These are phyloP conservation scores for Kwoniella pini DNA, from an alignment of 768 basidiomycete genomes.

Conservation along the genomic window DNA sequence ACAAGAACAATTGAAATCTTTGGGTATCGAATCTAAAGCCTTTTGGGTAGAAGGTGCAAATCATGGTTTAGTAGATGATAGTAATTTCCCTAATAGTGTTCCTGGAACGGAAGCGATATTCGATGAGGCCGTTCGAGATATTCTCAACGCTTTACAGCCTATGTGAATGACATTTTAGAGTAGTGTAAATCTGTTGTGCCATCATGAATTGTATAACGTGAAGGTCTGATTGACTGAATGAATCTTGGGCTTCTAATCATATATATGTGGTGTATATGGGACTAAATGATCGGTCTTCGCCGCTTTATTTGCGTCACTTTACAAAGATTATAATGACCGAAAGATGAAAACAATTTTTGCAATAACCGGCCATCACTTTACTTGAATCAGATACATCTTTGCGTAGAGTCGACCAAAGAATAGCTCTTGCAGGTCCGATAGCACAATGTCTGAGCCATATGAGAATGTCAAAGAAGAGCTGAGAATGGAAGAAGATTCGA, in stretches of 20 bases:
- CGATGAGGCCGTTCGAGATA: background rate
- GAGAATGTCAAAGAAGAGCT: background rate
- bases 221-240: too few relatives aligned
- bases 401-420: too few relatives aligned
- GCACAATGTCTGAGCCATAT: background rate
- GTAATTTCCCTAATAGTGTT: background rate
- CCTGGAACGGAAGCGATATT: background rate
- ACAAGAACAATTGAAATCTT: background rate
- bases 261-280: too few relatives aligned
- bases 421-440: too few relatives aligned
- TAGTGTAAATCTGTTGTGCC: too few relatives aligned
- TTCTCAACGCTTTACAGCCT: too few relatives aligned
- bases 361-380: background rate
- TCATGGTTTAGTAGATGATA: slow-evolving; percentile 11
- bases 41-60: slow-evolving; percentile 15
- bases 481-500: background rate
- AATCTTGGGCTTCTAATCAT: too few relatives aligned
- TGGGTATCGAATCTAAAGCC: background rate
- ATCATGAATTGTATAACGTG: too few relatives aligned
- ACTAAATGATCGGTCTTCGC: background rate
- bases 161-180: too few relatives aligned
- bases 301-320: background rate
- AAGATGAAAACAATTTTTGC: background rate
- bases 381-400: too few relatives aligned
- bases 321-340: too few relatives aligned